phyloP scores from a whole-genome alignment of 1,284 basidiomycete species.

The Kalmanozyma brasiliensis region DNA sequence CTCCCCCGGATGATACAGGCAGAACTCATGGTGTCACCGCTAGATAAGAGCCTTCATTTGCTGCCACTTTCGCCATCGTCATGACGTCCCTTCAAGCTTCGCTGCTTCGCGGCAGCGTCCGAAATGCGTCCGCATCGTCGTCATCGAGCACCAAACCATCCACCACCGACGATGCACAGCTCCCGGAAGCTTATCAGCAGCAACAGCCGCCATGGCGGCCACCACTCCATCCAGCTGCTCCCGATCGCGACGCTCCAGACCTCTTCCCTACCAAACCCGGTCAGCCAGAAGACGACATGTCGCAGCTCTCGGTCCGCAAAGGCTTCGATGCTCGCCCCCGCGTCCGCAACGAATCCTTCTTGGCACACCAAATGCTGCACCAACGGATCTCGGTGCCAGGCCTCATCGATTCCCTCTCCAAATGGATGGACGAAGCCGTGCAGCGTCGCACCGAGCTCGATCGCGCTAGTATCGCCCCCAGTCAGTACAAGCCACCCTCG shows the following conservation, averaged over 20 bases:
- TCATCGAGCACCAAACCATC: conserved; percentile 14
- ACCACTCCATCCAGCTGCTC: conserved; percentile 47
- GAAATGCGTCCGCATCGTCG: conserved; percentile 1
- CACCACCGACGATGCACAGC: conserved; percentile 21
- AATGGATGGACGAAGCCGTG: conserved; percentile 50
- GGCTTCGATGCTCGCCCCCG: conserved; percentile 74
- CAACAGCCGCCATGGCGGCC: conserved; percentile 60
- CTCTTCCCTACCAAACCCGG: conserved; percentile 84
- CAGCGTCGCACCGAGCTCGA: conserved; percentile 40
- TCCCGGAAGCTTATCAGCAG: conserved; percentile 43
- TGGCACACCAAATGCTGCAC: conserved; percentile 72
- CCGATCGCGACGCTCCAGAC: conserved; percentile 71
- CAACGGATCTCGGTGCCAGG: conserved; percentile 69
- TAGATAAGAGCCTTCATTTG: background rate
- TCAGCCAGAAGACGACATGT: conserved; percentile 85
- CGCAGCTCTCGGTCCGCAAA: conserved; percentile 79
- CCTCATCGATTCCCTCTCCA: conserved; percentile 32
- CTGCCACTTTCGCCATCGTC: background rate
- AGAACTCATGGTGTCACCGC: conserved; percentile 1
- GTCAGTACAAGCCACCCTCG: conserved; percentile 51
- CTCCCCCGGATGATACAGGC: background rate
- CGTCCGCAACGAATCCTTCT: conserved; percentile 71
- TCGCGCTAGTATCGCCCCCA: conserved; percentile 17
- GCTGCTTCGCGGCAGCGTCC: conserved; percentile 15
- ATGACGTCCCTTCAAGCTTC: conserved; percentile 23